Base-by-base conservation (phyloP, 352 stramenopile genomes). In the Aphanomyces invadans region DNA sequence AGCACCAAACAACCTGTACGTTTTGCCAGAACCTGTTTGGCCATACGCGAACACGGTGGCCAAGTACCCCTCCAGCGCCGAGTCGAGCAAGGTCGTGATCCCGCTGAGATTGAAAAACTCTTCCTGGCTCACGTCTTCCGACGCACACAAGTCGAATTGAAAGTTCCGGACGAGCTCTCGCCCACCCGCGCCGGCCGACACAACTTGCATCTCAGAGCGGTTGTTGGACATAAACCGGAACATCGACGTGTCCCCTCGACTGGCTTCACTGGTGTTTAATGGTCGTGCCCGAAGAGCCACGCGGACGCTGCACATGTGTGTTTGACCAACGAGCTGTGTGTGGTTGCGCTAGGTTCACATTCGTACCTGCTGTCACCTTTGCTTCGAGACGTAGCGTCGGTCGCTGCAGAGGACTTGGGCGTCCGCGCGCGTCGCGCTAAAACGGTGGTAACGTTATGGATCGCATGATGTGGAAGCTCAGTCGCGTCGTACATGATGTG, bases 131-230 rank as follows among this genome's bases (percentile, higher is more conserved):
- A 86, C 74, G 42, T 82, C 73, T 23, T 87, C 81, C 1, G 74
- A 78, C 0, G 83, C 83, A 49, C 83, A 92, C 2, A 87, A 69
- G 56, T 90, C 80, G 39, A 92, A 92, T 61, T 87, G 74, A 62
- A 88, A 92, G 67, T 74, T 89, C 39, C 81, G 81, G 21, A 92
- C 76, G 4, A 90, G 76, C 62, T 92, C 83, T 28, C 83, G 76
- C 17, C 71, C 64, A 19, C 70, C 73, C 9, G 71, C 62, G 0
- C 71, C 71, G 1, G 74, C 52, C 1, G 78, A 87, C 11, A 89
- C 73, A 28, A 69, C 48, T 54, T 63, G 48, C 52, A 62, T 38
- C 39, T 63, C 52, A 7, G 52, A 73, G 12, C 65, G 60, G 36
- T 86, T 73, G 42, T 83, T 87, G 0, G 71, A 49, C 1, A 60